phyloP scores from a whole-genome alignment of 495 filamentous ascomycete species.

The Talaromyces nanjingensis region DNA sequence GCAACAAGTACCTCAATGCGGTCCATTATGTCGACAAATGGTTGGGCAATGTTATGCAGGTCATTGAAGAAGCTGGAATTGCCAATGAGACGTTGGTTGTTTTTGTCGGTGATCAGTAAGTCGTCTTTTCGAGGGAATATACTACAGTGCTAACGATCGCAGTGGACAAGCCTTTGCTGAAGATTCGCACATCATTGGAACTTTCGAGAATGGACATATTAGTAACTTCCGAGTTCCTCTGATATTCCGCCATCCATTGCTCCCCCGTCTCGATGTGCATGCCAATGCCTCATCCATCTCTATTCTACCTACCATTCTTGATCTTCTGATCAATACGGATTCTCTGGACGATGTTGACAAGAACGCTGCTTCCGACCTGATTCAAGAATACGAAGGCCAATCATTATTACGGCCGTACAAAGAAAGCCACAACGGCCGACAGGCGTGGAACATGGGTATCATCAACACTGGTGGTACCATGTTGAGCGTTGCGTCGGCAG shows the following conservation, averaged over 20 bases:
- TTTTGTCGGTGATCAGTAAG: constrained; percentile 41
- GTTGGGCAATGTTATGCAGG: constrained; percentile 28
- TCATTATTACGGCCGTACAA: constrained; percentile 37
- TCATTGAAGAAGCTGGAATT: constrained; percentile 33
- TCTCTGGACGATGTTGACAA: constrained; percentile 28
- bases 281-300: constrained; percentile 23
- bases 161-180: constrained; percentile 23
- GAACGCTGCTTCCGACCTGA: constrained; percentile 26
- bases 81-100: constrained; percentile 38
- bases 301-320: constrained; percentile 24
- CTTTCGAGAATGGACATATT: constrained; percentile 29
- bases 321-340: constrained; percentile 22
- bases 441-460: constrained; percentile 38
- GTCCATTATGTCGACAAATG: constrained; percentile 36
- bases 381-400: constrained; percentile 41
- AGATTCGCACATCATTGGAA: constrained; percentile 16
- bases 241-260: constrained; percentile 24
- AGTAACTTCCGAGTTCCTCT: constrained; percentile 28
- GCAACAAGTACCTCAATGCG: constrained; percentile 36
- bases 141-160: not conserved
- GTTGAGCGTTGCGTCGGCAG: constrained; percentile 32
- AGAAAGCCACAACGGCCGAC: constrained; percentile 23
- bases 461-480: constrained; percentile 40
- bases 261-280: constrained; percentile 19
- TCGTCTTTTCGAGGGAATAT: not conserved